Evolutionary conservation across 495 filamentous ascomycete genomes (phyloP), one percentile per base, ranked within the genome.

Genomic region (Aspergillus avenaceus): DNA sequence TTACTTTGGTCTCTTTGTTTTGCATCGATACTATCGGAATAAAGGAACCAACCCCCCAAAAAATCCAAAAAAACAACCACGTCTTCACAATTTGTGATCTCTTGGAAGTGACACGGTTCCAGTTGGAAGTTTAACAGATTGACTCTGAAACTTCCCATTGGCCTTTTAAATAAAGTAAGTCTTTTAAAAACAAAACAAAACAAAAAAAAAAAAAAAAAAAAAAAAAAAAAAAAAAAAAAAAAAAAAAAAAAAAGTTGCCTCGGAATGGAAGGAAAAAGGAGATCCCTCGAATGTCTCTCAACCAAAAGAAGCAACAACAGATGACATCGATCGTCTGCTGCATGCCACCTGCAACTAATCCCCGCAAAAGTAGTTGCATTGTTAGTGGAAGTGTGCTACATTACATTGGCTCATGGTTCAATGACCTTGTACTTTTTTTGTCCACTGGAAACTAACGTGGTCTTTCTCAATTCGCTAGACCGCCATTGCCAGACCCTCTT

Each of bases 381-480:
- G n/a, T n/a, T n/a, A n/a, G n/a, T n/a, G n/a, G n/a, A n/a, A 46
- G 27, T 38, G 31, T 40, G n/a, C 34, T 25, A 14, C 36, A 28
- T 27, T n/a, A 9, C 25, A 22, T 41, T 40, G 36, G 27, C 19
- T 23, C 27, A 23, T 26, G 27, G 36, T 21, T 19, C 19, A 41
- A 28, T 25, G 36, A 40, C 23, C 13, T 37, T 36, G 23, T 22
- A 34, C 38, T 25, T 29, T 28, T 36, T 27, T 44, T 53, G 51
- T 23, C 38, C 38, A 26, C 38, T 31, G 18, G 38, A 34, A 26
- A 41, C 51, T 53, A 53, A 53, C 51, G 51, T 53, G 51, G 51
- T 48, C 45, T 22, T 37, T 43, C 31, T 48, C 45, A 46, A 53
- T 53, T 53, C 40, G 45, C 36, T 44, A 44, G 38, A 48, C 27